Percentiles rank a stretch among this genome's conserved stretches.
These are phyloP conservation scores for Conticribra guillardii DNA, from an alignment of 108 stramenopile genomes.

Conservation along the genomic window DNA sequence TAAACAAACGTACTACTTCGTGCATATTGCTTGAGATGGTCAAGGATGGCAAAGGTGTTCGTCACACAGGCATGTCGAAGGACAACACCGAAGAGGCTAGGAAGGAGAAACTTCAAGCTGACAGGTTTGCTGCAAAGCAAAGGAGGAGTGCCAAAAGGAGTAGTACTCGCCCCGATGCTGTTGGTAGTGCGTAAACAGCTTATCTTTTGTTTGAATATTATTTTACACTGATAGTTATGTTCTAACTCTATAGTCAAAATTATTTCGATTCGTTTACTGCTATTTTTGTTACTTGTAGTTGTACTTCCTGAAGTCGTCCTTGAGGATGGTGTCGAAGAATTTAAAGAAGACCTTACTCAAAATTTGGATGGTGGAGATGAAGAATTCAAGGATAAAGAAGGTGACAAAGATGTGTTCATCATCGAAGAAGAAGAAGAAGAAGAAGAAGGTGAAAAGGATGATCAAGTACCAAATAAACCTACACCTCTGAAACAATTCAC, in stretches of 20 bases:
- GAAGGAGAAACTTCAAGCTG: slow-evolving; percentile 5
- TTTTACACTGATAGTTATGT: no score
- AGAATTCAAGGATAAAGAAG: background rate
- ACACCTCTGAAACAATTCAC: background rate
- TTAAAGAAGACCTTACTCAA: no score
- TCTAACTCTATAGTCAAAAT: no score
- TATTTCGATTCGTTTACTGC: no score
- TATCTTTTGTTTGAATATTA: no score
- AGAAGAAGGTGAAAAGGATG: no score
- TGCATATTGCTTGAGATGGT: slow-evolving; percentile 10
- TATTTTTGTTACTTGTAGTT: no score
- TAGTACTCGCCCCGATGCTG: no score
- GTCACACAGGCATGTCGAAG: slow-evolving; percentile 6
- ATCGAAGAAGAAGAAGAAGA: background rate
- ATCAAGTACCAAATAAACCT: background rate
- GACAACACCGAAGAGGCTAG: slow-evolving; percentile 7
- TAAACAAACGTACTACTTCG: background rate
- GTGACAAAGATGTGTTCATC: slow-evolving; percentile 3
- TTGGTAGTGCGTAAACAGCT: no score
- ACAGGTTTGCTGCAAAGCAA: background rate
- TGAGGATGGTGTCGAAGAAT: no score
- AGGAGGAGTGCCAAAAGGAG: background rate
- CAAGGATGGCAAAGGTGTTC: slow-evolving; percentile 7
- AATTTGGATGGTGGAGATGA: no score
- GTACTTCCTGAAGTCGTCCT: no score